Conservation (phyloP, 345 rosid species). For the Melaleuca quinquenervia region DNA sequence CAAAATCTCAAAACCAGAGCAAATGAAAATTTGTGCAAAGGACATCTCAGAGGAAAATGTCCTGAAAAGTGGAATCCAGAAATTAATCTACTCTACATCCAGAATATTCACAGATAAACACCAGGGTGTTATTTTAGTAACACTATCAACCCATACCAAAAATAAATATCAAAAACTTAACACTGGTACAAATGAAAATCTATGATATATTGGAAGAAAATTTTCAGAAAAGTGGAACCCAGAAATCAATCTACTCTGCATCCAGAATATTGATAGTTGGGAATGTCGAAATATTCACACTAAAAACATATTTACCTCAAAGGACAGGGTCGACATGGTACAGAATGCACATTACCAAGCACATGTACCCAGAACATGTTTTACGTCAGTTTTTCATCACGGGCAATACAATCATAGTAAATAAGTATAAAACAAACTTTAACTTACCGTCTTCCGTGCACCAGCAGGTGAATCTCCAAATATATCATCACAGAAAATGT, state of each 20-base stretch:
- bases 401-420: not conserved
- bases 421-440: not conserved
- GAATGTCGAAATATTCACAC: not conserved
- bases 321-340: not conserved
- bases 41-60: not conserved
- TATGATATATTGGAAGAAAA: too few relatives aligned
- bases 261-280: not conserved
- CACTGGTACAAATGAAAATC: not conserved
- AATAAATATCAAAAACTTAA: not conserved
- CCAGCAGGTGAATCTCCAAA: constrained; percentile 94
- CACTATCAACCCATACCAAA: not conserved
- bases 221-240: not conserved
- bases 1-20: not conserved
- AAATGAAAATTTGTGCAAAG: not conserved
- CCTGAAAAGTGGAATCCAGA: not conserved
- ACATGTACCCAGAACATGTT: not conserved
- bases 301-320: not conserved
- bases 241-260: not conserved
- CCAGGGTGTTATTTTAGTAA: not conserved
- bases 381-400: not conserved
- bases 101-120: not conserved
- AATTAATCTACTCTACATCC: not conserved
- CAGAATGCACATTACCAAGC: not conserved
- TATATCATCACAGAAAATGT: constrained; percentile 80
- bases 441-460: constrained; percentile 17